Evolutionary conservation across 2,329 filamentous ascomycete genomes (phyloP).

Genomic region (Monilinia vaccinii-corymbosi): DNA sequence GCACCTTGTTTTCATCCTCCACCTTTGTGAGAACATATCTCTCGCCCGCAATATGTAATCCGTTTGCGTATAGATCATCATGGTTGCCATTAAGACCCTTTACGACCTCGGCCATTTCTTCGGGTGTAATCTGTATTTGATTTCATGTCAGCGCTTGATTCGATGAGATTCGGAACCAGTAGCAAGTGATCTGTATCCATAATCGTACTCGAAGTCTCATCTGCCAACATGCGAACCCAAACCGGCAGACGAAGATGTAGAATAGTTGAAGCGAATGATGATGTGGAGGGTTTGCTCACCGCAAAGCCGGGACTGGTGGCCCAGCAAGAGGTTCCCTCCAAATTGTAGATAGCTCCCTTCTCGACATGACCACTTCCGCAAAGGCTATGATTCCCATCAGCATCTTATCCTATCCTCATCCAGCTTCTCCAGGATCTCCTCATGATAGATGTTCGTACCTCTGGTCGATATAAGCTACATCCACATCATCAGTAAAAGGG

Average conservation of each 20-base stretch:
- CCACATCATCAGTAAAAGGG: constrained; percentile 14
- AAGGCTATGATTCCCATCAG: constrained; percentile 48
- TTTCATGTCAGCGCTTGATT: not conserved
- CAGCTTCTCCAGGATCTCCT: not conserved
- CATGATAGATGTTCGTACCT: constrained; percentile 38
- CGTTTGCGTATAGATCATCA: constrained; percentile 60
- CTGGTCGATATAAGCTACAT: constrained; percentile 50
- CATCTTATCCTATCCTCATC: not conserved
- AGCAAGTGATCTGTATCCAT: not conserved
- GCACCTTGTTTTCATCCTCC: constrained; percentile 56
- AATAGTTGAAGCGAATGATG: not conserved
- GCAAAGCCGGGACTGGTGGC: constrained; percentile 59
- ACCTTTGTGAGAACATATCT: constrained; percentile 71
- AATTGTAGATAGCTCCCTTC: constrained; percentile 77
- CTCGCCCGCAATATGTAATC: constrained; percentile 65
- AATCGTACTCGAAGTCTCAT: not conserved
- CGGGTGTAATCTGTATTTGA: constrained; percentile 40
- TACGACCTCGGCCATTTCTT: constrained; percentile 51
- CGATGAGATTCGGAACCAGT: not conserved
- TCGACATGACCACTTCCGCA: constrained; percentile 71
- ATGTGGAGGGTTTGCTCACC: constrained; percentile 18
- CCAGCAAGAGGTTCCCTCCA: constrained; percentile 73
- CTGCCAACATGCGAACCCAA: not conserved
- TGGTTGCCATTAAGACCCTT: constrained; percentile 40
- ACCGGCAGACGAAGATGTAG: not conserved